Evolutionary conservation across 768 basidiomycete species (phyloP), one percentile per base, ranked within the genome.

Genomic region (Podaxis sp.): DNA sequence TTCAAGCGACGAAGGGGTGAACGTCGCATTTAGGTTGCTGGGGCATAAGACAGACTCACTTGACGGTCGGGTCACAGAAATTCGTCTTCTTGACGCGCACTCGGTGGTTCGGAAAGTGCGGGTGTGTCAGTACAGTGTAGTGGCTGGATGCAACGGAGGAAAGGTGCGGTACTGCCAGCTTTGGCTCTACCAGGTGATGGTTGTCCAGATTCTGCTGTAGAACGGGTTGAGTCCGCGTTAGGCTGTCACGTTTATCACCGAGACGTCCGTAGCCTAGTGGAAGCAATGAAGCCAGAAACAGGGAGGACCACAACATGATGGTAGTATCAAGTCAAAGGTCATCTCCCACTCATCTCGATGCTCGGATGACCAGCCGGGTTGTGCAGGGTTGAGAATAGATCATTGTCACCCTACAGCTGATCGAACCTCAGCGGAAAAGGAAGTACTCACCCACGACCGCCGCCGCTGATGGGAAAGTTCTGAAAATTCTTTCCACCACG

Each of bases 31-130:
- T 46, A 5, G 13, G 5, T 52, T 27, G 49, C 22, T 24, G 17
- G 22, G 24, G 33, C 6, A 8, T 12, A 11, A 25, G 27, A 9
- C 29, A 22, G 37, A 3, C 75, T 64, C 59, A 82, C 82, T 79
- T 80, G 27, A 86, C 85, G 7, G 82, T 84, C 4, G 77, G 76
- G 64, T 87, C 85, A 58, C 85, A 87, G 66, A 87, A 86, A 19
- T 72, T 67, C 13, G 68, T 71, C 71, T 84, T 85, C 75, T 86
- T 87, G 65, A 88, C 75, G n/a, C 85, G 76, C 8, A 87, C 80
- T 52, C 75, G 71, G 63, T 87, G 77, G 27, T 75, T 67, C 19
- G 85, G 83, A 66, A 85, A 85, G 19, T 68, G 68, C 0, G 85
- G 80, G 69, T 85, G 83, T 2, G 66, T 68, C 33, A 83, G 65